phyloP scores from a whole-genome alignment of 208 protist species.

The Strigomonas oncopelti region DNA sequence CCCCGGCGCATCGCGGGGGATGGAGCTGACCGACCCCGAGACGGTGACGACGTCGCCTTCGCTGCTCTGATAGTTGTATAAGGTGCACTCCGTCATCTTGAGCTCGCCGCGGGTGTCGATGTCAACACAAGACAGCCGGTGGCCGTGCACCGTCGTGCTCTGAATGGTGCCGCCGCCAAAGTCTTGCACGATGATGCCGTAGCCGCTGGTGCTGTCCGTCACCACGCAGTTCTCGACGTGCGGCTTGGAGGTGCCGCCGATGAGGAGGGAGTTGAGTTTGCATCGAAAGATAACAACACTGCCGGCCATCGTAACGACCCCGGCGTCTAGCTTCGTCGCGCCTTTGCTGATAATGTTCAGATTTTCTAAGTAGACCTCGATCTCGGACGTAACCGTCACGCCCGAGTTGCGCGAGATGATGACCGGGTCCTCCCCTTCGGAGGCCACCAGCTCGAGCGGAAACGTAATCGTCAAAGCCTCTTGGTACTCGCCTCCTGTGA shows the following conservation, averaged over 20 bases:
- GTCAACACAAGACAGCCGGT: conserved; percentile 48
- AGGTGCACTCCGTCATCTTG: conserved; percentile 42
- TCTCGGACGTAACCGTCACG: conserved; percentile 62
- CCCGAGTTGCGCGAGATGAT: conserved; percentile 60
- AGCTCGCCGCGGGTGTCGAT: conserved; percentile 78
- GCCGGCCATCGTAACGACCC: conserved; percentile 54
- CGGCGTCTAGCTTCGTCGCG: conserved; percentile 53
- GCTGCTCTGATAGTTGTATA: conserved; percentile 49
- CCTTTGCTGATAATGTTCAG: conserved; percentile 60
- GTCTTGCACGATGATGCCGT: conserved; percentile 66
- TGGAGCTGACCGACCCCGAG: conserved; percentile 31
- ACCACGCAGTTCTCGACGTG: conserved; percentile 65
- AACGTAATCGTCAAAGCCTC: conserved; percentile 64
- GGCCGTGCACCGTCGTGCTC: conserved; percentile 52
- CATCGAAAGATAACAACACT: conserved; percentile 57
- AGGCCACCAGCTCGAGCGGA: conserved; percentile 78
- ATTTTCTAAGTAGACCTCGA: conserved; percentile 68
- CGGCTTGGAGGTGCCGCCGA: conserved; percentile 44
- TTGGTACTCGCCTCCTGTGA: conserved; percentile 77
- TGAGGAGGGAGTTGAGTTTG: conserved; percentile 56
- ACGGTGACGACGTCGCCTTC: conserved; percentile 56
- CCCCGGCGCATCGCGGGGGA: conserved; percentile 14
- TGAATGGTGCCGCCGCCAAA: conserved; percentile 44
- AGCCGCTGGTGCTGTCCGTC: conserved; percentile 61
- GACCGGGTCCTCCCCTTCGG: conserved; percentile 77